Evolutionary conservation across 257 asterid genomes (phyloP).

Genomic region (Mitragyna speciosa): DNA sequence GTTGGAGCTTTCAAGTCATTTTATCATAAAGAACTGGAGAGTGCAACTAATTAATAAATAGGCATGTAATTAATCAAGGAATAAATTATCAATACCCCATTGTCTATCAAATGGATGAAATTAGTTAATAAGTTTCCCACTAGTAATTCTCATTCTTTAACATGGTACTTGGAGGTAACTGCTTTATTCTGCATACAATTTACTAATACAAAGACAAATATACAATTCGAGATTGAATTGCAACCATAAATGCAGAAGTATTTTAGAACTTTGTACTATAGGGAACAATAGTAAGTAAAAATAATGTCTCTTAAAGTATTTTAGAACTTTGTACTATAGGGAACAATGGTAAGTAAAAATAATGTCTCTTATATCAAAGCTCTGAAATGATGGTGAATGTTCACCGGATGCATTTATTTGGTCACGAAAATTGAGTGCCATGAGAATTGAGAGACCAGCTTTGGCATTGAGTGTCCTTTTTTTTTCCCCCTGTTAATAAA

Average conservation of each 20-base stretch:
- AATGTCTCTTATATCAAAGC: conserved; percentile 10
- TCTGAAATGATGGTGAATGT: conserved; percentile 35
- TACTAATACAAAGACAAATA: background rate
- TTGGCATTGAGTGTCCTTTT: conserved; percentile 1
- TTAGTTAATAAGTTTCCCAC: no score
- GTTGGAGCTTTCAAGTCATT: no score
- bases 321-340: background rate
- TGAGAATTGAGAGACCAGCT: conserved; percentile 25
- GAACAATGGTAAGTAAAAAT: background rate
- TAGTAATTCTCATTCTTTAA: background rate
- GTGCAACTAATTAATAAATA: background rate
- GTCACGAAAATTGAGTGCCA: conserved; percentile 37
- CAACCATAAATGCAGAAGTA: conserved; percentile 12
- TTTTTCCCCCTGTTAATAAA: background rate
- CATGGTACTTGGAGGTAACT: background rate
- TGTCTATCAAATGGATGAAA: background rate
- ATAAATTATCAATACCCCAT: no score
- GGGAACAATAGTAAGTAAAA: background rate
- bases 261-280: background rate
- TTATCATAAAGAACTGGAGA: background rate
- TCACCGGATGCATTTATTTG: conserved; percentile 25
- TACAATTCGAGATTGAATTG: conserved; percentile 11
- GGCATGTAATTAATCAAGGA: background rate
- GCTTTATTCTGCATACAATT: background rate
- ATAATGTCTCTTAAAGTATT: background rate